Base-by-base conservation (phyloP, 169 alveolate species). In the Plasmodium vivax region DNA sequence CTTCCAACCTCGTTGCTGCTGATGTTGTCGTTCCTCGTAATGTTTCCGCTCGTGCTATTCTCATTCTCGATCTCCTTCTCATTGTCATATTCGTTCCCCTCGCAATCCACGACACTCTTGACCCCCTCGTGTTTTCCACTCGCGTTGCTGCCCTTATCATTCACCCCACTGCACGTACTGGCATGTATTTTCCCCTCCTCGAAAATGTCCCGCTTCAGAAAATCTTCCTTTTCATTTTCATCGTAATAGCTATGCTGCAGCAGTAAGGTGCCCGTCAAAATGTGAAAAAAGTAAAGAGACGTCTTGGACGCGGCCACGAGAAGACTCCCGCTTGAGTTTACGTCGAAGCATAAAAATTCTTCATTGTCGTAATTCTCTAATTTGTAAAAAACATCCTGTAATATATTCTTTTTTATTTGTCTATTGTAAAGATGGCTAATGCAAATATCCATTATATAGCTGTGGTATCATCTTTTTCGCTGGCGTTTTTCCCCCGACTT, bases 351-450 rank as follows among this genome's bases (percentile, higher is more conserved):
- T 79, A 88, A 88, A 79, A 88, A 88, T 58, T 62, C 83, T 80
- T 88, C 94, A 88, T 88, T 56, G 71, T 88, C 90, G 47, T 36
- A 77, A 88, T 88, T 79, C 32, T 80, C 94, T 58, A 88, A 32
- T 68, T 88, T 80, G 94, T 80, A 88, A 88, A 88, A 88, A 43
- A 88, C 82, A 51, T 88, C 94, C 83, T 88, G 88, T 45, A 88
- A 88, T 45, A 88, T 47, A 43, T 80, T 80, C 51, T 88, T 88
- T 71, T 72, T 88, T 23, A 80, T 80, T 47, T 88, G 94, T 43
- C 94, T 88, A 80, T 88, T 88, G 83, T 88, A 88, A 80, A 79
- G 82, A 88, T 88, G 90, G 83, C 83, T 88, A 79, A 80, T 77
- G 47, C 94, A 88, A 56, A 88, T 88, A 80, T 88, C 94, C 94